phyloP scores from a whole-genome alignment of 2,329 filamentous ascomycete genomes.

The Knufia petricola region DNA sequence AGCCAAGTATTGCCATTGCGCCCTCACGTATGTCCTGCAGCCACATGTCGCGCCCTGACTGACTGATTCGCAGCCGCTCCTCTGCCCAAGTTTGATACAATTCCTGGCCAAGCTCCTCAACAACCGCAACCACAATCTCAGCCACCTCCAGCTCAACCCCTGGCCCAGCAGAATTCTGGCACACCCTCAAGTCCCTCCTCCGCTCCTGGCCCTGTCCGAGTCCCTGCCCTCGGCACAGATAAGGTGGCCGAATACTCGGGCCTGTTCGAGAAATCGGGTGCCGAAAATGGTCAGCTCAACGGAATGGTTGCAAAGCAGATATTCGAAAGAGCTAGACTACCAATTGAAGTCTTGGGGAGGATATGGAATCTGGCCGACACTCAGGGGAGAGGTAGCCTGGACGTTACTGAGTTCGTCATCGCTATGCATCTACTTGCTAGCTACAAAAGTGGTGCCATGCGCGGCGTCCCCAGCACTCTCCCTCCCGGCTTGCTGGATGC shows the following conservation, averaged over 20 bases:
- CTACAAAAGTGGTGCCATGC: constrained; percentile 73
- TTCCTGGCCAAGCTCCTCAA: constrained; percentile 32
- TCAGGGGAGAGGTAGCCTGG: constrained; percentile 78
- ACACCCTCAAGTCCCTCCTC: constrained; percentile 35
- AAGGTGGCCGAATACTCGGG: constrained; percentile 81
- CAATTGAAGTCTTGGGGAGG: constrained; percentile 81
- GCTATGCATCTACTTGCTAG: constrained; percentile 96
- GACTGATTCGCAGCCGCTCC: constrained; percentile 51
- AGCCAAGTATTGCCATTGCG: constrained; percentile 71
- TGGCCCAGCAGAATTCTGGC: constrained; percentile 51
- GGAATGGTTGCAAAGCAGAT: constrained; percentile 74
- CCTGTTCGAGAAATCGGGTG: constrained; percentile 83
- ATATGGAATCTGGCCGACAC: constrained; percentile 96
- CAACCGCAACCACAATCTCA: constrained; percentile 17
- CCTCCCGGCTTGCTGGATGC: constrained; percentile 85
- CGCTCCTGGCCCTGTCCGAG: constrained; percentile 59
- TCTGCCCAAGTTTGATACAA: constrained; percentile 83
- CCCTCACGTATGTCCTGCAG: constrained; percentile 50
- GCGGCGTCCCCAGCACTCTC: constrained; percentile 67
- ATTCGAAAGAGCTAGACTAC: constrained; percentile 83
- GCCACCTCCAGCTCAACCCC: constrained; percentile 27
- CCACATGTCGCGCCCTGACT: constrained; percentile 6
- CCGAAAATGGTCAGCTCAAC: constrained; percentile 66
- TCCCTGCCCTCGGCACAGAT: constrained; percentile 77
- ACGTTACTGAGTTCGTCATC: constrained; percentile 87